Conservation (phyloP, 2,329 filamentous ascomycete species). For the Coniochaeta prunicola region DNA sequence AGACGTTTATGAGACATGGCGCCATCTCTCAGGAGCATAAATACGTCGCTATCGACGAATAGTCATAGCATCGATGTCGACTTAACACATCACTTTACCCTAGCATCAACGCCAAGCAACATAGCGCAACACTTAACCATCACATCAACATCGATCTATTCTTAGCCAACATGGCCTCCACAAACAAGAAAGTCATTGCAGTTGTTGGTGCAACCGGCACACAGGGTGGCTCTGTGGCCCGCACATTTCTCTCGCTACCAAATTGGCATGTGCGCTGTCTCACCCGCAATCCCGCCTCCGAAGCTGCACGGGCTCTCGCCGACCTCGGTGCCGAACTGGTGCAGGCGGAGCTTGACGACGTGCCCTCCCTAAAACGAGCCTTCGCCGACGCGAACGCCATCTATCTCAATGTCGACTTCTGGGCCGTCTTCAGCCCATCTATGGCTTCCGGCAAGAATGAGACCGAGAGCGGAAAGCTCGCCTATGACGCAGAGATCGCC, state of each 20-base stretch:
- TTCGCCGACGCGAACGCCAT: constrained; percentile 16
- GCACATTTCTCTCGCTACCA: constrained; percentile 8
- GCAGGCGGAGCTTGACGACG: constrained; percentile 15
- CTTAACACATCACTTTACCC: too few species aligned
- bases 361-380: constrained; percentile 12
- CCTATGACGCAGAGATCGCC: constrained; percentile 12
- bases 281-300: constrained; percentile 7
- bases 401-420: constrained; percentile 20
- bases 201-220: constrained; percentile 6
- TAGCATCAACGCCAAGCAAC: too few species aligned
- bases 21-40: too few species aligned
- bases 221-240: constrained; percentile 8
- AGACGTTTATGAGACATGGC: too few species aligned
- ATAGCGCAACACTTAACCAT: neutral
- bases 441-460: neutral
- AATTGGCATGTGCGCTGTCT: constrained; percentile 10
- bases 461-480: constrained; percentile 3
- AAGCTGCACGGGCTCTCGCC: constrained; percentile 6
- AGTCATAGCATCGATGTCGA: too few species aligned
- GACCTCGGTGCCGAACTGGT: constrained; percentile 16
- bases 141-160: neutral
- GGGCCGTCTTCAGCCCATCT: constrained; percentile 1
- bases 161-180: neutral
- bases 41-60: too few species aligned
- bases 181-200: constrained; percentile 11